phyloP scores from a whole-genome alignment of 176 grass and related monocot genomes.

The Dendrocalamus sinicus region DNA sequence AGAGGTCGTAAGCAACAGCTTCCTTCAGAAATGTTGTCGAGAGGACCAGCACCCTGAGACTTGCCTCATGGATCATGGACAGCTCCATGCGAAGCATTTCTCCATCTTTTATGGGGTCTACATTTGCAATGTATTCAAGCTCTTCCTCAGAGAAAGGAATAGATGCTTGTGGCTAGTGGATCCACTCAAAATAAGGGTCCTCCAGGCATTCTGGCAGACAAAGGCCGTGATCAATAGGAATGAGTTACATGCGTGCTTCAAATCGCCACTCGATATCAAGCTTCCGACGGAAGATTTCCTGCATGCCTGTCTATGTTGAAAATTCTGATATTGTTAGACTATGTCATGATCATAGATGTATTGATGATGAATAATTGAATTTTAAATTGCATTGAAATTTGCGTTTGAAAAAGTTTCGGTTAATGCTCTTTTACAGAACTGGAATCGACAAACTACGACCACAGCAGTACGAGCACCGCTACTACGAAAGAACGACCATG shows the following conservation, averaged over 20 bases:
- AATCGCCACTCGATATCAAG: conserved; percentile 47
- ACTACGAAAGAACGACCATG: too few species aligned
- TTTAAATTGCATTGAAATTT: too few species aligned
- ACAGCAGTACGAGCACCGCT: too few species aligned
- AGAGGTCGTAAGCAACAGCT: conserved; percentile 52
- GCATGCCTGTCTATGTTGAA: conserved; percentile 81
- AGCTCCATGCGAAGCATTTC: conserved; percentile 63
- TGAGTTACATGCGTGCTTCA: conserved; percentile 50
- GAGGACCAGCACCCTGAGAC: conserved; percentile 62
- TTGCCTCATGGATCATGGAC: conserved; percentile 66
- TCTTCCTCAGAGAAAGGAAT: conserved; percentile 77
- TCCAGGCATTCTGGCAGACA: conserved; percentile 66
- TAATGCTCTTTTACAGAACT: too few species aligned
- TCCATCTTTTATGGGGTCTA: conserved; percentile 60
- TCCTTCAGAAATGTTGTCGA: conserved; percentile 74
- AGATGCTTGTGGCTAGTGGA: conserved; percentile 68
- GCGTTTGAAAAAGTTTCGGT: too few species aligned
- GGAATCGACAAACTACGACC: too few species aligned
- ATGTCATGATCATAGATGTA: too few species aligned
- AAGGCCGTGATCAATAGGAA: conserved; percentile 75
- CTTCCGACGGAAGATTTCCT: conserved; percentile 77
- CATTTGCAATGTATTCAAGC: conserved; percentile 62
- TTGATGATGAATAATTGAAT: too few species aligned
- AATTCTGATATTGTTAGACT: conserved; percentile 42
- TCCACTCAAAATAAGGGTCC: conserved; percentile 85